A percentile compares a stretch with the other conserved stretches of the same genome.
Evolutionary conservation across 495 filamentous ascomycete genomes (phyloP).

Genomic region (Penicillium soppii): DNA sequence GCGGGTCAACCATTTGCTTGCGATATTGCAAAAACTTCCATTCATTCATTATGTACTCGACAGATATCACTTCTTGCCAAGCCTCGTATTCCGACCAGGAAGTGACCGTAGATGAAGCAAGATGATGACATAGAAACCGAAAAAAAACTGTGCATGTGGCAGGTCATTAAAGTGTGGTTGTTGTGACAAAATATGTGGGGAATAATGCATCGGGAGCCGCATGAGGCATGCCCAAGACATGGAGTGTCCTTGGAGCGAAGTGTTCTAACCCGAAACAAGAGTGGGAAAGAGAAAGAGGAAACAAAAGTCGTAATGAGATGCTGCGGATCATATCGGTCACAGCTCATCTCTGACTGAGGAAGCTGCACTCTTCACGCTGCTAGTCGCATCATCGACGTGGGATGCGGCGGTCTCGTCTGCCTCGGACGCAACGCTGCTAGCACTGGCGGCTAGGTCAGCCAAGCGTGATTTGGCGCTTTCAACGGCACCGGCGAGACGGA

Average conservation of each 20-base stretch:
- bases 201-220: conserved; percentile 31
- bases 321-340: conserved; percentile 25
- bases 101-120: background rate
- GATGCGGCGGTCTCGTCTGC: conserved; percentile 44
- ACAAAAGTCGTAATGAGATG: conserved; percentile 11
- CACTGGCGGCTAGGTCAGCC: conserved; percentile 40
- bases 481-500: conserved; percentile 43
- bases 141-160: conserved; percentile 23
- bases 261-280: conserved; percentile 7
- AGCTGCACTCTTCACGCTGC: conserved; percentile 28
- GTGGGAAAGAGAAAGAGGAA: conserved; percentile 5
- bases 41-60: conserved; percentile 20
- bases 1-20: background rate
- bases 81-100: background rate
- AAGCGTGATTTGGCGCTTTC: conserved; percentile 50
- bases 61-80: conserved; percentile 11
- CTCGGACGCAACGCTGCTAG: conserved; percentile 34
- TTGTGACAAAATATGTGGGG: conserved; percentile 44
- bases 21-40: background rate
- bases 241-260: conserved; percentile 3
- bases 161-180: conserved; percentile 26
- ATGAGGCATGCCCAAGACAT: conserved; percentile 12
- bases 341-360: conserved; percentile 56
- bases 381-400: conserved; percentile 44
- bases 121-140: conserved; percentile 3